Evolutionary conservation across 768 basidiomycete genomes (phyloP), one percentile per base, ranked within the genome.

Genomic region (Lentinula sp.): DNA sequence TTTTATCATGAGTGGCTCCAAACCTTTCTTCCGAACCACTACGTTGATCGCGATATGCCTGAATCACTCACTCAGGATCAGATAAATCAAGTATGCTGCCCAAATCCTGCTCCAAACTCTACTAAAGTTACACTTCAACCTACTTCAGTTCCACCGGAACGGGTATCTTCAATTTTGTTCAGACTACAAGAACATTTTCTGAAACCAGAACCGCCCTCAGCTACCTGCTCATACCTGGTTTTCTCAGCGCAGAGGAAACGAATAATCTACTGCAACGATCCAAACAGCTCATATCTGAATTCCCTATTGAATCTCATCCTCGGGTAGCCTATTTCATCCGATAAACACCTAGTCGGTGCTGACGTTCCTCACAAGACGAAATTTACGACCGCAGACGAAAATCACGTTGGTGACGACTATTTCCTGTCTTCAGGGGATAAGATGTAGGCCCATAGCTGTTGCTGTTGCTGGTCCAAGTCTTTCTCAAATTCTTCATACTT

Each of bases 361-460:
- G 11, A 52, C 48, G 7, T 21, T 31, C 28, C 11, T 32, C 9
- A 21, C 48, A 23, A 94, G 94, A 98, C 95, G 11, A 90, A 85
- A 69, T 99, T 99, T 74, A 91, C 89, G 15, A 95, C 94, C 0
- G 81, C 81, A 21, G 86, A 91, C 62, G 76, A 83, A 61, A 78
- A 87, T 57, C 91, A 94, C 66, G 80, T 93, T 28, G 95, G 95
- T 0, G 95, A 98, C 68, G 86, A 93, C 35, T 98, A 98, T 72
- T 99, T 99, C 69, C 77, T 99, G 51, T 82, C 76, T 34, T 95
- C 93, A 1, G 93, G 93, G 2, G 93, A 98, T 73, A 97, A 97
- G 79, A 92, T 98, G 77, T 81, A 53, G 9, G 78, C 65, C 7
- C 53, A 5, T 11, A 21, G 4, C 4, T 39, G 5, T 21, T 9